Evolutionary conservation across 2,329 filamentous ascomycete genomes (phyloP), one percentile per base, ranked within the genome.

Genomic region (Clarireedia paspali): DNA sequence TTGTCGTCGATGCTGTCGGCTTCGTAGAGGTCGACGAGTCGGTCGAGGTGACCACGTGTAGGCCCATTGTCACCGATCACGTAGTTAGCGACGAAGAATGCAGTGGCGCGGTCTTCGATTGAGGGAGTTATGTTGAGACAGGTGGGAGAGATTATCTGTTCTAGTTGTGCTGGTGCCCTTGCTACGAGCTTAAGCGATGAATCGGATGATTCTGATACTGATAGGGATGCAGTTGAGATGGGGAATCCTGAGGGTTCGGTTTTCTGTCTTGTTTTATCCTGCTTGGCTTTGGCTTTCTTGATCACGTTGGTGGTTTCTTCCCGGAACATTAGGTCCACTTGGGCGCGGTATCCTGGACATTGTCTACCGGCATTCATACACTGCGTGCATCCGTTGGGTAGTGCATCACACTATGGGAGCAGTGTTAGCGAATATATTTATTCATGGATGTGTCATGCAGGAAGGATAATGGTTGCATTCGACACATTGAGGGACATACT

Each of bases 311-410:
- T 74, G 60, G 76, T 82, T 65, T 82, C 77, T 62, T 82, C 77
- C 44, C 79, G 75, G 61, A 82, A 82, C 72, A 82, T 80, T 58
- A 82, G 72, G 60, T 82, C 79, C 42, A 79, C 74, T 49, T 77
- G 70, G 59, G 79, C 78, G 45, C 79, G 71, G 62, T 82, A 82
- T 55, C 79, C 79, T 34, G 79, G 78, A 57, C 79, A 82, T 67
- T 68, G 57, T 52, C 77, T 72, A 56, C 76, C 72, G 44, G 77
- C 74, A 63, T 79, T 79, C 50, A 74, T 72, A 64, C 79, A 82
- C 65, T 82, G 79, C 48, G 77, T 77, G 56, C 79, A 82, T 47
- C 74, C 72, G 9, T 76, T 75, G 47, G 74, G 72, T 55, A 68
- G 71, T 64, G 80, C 75, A 62, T 82, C 79, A 64, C 79, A 82